Evolutionary conservation across 139 green algal genomes (phyloP), one percentile per base, ranked within the genome.

Genomic region (Picochlorum sp.): DNA sequence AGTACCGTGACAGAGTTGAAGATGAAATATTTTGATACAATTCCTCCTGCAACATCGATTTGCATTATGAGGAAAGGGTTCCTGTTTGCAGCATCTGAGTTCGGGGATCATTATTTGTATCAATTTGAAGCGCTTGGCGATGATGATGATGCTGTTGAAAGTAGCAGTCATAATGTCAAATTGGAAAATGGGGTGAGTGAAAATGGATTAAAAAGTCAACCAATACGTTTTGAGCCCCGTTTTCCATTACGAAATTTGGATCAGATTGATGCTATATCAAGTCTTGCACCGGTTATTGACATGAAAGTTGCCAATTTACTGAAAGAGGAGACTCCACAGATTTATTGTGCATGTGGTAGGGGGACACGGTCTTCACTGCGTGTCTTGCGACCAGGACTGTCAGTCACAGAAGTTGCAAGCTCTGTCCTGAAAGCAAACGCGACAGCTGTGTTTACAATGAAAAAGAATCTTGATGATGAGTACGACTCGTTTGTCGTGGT

Each of bases 11-110:
- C 31, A 11, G 92, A 97, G 72, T 44, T 98, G 30, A 86, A 87
- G 55, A 73, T 98, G 58, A 95, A 95, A 74, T 97, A 98, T 81
- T 98, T 98, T 79, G 94, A 99, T 83, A 96, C 90, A 20, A 85
- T 99, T 18, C 85, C 93, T 6, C 65, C 84, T 38, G 85, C 72
- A 75, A 60, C 65, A 57, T 88, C 84, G 37, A 85, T 99, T 21
- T 92, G 83, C 63, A 85, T 98, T 34, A 76, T 98, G 55, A 90
- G 92, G 68, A 95, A 85, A 14, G 94, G 94, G 44, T 97, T 97
- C 81, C 85, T 99, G 16, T 98, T 98, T 71, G 85, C 91, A 0
- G 94, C 88, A 26, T 92, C 86, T 28, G 94, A 99, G 80, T 90
- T 87, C 63, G 92, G 94, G 54, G 94, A 97, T 80, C 94, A 98